Percentiles rank a stretch among this genome's conserved stretches.
Conservation (phyloP, 1,139 yeast genomes). For the Blastobotrys aristatus region DNA sequence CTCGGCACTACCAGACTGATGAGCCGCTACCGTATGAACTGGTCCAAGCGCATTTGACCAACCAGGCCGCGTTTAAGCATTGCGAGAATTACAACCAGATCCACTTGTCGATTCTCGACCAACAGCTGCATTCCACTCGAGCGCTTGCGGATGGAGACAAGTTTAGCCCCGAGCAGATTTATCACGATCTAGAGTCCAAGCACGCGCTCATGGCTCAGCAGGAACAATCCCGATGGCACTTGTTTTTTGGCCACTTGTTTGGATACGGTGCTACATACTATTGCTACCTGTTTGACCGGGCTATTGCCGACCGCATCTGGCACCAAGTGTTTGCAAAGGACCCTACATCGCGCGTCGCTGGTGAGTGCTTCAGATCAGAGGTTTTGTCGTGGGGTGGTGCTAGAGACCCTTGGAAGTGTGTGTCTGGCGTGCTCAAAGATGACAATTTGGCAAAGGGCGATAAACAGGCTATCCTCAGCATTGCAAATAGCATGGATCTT, state of each 20-base stretch:
- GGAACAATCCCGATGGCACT: slow-evolving; percentile 76
- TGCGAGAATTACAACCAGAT: slow-evolving; percentile 84
- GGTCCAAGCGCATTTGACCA: slow-evolving; percentile 48
- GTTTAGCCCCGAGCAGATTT: slow-evolving; percentile 53
- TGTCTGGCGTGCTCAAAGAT: slow-evolving; percentile 70
- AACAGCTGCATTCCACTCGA: slow-evolving; percentile 54
- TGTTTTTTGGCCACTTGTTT: slow-evolving; percentile 86
- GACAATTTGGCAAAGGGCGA: slow-evolving; percentile 63
- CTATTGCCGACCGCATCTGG: slow-evolving; percentile 88
- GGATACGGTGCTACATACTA: slow-evolving; percentile 95
- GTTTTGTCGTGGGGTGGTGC: slow-evolving; percentile 94
- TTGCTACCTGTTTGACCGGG: slow-evolving; percentile 85
- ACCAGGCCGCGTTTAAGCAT: slow-evolving; percentile 52
- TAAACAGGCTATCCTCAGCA: slow-evolving; percentile 63
- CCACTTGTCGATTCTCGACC: slow-evolving; percentile 87
- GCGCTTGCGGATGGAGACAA: slow-evolving; percentile 26
- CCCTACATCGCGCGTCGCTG: slow-evolving; percentile 68
- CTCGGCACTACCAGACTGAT: slow-evolving; percentile 67
- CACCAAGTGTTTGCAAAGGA: slow-evolving; percentile 53
- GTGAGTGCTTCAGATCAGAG: slow-evolving; percentile 64
- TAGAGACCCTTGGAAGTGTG: slow-evolving; percentile 80
- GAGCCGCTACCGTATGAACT: slow-evolving; percentile 51
- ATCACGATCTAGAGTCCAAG: slow-evolving; percentile 59
- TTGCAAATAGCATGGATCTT: slow-evolving; percentile 37
- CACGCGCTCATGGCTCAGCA: slow-evolving; percentile 34